phyloP scores from a whole-genome alignment of 2,329 filamentous ascomycete genomes.

The Alternaria burnsii region DNA sequence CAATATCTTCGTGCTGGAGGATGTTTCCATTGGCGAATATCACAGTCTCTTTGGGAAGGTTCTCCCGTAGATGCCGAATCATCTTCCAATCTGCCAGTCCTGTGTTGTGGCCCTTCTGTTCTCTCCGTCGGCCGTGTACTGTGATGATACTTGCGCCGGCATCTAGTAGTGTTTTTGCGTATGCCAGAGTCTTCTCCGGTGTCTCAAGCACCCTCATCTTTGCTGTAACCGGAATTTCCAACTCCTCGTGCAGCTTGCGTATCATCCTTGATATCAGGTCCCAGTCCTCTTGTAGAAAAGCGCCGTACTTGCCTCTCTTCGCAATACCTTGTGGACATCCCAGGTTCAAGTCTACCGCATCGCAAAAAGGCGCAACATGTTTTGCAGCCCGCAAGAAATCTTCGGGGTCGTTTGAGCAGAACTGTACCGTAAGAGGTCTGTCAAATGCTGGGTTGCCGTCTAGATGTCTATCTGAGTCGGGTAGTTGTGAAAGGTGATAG shows the following conservation, averaged over 20 bases:
- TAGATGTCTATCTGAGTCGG: conserved; percentile 57
- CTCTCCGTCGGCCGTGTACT: conserved; percentile 85
- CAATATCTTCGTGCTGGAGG: conserved; percentile 79
- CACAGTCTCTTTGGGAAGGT: conserved; percentile 84
- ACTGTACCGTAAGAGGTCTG: conserved; percentile 92
- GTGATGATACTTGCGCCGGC: conserved; percentile 94
- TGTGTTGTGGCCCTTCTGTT: conserved; percentile 96
- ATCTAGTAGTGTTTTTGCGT: conserved; percentile 84
- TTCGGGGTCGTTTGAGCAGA: conserved; percentile 89
- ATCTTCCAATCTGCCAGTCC: conserved; percentile 92
- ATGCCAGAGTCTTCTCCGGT: conserved; percentile 83
- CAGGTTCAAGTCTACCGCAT: conserved; percentile 93
- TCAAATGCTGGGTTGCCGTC: conserved; percentile 89
- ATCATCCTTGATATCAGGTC: conserved; percentile 83
- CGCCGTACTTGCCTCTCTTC: conserved; percentile 86
- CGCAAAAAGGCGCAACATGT: conserved; percentile 84
- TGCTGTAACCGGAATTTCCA: conserved; percentile 87
- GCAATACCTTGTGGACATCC: conserved; percentile 98
- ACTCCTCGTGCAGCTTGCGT: conserved; percentile 77
- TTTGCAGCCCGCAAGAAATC: conserved; percentile 80
- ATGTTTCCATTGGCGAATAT: conserved; percentile 98
- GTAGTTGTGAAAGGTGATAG: conserved; percentile 45
- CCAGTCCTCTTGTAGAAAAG: conserved; percentile 94
- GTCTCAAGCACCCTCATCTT: conserved; percentile 93
- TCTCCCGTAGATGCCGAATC: conserved; percentile 82